Evolutionary conservation across 176 grass and related monocot species (phyloP).

Genomic region (Lolium rigidum): DNA sequence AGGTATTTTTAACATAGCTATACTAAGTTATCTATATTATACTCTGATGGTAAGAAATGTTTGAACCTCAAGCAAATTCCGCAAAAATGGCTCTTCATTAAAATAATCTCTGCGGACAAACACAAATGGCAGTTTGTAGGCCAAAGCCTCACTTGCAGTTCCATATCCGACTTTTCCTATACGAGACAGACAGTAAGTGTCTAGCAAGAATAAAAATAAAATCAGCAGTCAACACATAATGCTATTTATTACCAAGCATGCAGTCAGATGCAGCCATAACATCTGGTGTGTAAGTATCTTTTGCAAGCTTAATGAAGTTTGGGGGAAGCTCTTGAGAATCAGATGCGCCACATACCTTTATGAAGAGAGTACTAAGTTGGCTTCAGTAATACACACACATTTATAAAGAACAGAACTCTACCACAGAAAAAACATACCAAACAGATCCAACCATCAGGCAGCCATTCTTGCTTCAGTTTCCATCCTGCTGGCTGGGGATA

Average conservation of each 20-base stretch:
- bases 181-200: constrained; percentile 27
- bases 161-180: constrained; percentile 99
- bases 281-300: constrained; percentile 82
- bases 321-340: constrained; percentile 73
- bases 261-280: constrained; percentile 83
- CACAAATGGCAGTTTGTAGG: constrained; percentile 95
- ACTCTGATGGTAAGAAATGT: constrained; percentile 25
- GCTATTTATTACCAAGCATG: constrained; percentile 64
- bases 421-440: constrained; percentile 59
- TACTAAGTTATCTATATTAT: constrained; percentile 2
- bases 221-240: constrained; percentile 23
- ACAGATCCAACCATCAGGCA: constrained; percentile 88
- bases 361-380: constrained; percentile 32
- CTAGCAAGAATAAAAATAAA: not conserved
- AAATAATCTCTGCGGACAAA: constrained; percentile 98
- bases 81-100: constrained; percentile 95
- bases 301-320: constrained; percentile 82
- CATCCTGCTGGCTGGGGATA: constrained; percentile 79
- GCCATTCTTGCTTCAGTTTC: constrained; percentile 93
- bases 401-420: constrained; percentile 13
- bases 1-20: constrained; percentile 24
- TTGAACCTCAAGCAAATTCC: constrained; percentile 97
- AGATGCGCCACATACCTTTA: constrained; percentile 77
- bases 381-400: not conserved
- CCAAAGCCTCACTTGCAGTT: constrained; percentile 93